Evolutionary conservation across 2,329 filamentous ascomycete genomes (phyloP).

Genomic region (Hypoxylon sp.): DNA sequence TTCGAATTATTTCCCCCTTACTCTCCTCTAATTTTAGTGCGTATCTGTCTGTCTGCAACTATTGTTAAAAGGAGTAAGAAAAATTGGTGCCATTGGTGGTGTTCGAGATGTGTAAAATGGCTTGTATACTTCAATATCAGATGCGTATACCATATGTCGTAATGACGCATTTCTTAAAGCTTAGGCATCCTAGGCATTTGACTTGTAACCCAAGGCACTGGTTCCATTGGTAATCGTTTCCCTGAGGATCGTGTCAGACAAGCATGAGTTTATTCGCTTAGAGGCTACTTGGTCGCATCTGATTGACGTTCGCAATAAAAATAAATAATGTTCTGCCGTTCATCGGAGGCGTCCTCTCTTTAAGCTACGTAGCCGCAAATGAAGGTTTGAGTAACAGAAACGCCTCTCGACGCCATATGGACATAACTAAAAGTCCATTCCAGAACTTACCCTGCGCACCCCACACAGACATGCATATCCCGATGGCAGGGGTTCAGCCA

Average conservation of each 20-base stretch:
- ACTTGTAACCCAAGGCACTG: constrained; percentile 38
- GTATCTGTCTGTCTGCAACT: constrained; percentile 8
- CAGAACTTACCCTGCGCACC: constrained; percentile 49
- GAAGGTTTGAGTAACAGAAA: constrained; percentile 43
- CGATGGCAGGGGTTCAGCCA: constrained; percentile 46
- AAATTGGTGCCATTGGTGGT: constrained; percentile 11
- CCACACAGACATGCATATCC: constrained; percentile 50
- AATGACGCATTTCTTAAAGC: constrained; percentile 35
- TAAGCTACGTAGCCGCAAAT: constrained; percentile 43
- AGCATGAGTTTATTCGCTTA: constrained; percentile 37
- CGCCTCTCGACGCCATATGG: constrained; percentile 19
- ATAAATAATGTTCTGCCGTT: constrained; percentile 45
- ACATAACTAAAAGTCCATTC: constrained; percentile 41
- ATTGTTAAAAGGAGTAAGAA: constrained; percentile 2
- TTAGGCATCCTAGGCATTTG: constrained; percentile 16
- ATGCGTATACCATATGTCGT: constrained; percentile 25
- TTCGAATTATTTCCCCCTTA: constrained; percentile 14
- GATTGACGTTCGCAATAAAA: constrained; percentile 37
- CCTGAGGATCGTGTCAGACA: constrained; percentile 28
- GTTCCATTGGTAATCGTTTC: constrained; percentile 40
- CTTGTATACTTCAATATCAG: constrained; percentile 10
- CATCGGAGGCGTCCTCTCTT: constrained; percentile 49
- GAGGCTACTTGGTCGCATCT: constrained; percentile 30
- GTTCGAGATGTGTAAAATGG: constrained; percentile 16
- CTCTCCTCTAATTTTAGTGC: constrained; percentile 12